Percentiles rank a stretch among this genome's conserved stretches.
These are phyloP conservation scores for Friedmanniomyces simplex DNA, from an alignment of 495 filamentous ascomycete species.

Conservation along the genomic window DNA sequence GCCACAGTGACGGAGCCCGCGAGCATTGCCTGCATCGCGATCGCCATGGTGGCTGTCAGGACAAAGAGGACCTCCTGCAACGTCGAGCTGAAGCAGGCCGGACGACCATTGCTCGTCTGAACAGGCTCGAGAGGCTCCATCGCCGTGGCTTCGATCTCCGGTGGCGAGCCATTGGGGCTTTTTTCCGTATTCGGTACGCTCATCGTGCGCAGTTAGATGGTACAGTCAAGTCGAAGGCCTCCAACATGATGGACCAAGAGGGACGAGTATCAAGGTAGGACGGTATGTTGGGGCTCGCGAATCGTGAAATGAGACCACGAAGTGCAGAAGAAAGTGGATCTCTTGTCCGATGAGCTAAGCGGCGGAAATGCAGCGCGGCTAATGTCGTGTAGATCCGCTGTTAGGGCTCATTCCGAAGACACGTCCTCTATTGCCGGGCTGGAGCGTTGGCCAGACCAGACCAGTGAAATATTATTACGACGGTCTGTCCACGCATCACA, in stretches of 20 bases:
- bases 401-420: neutral
- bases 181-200: neutral
- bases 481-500: slow-evolving; percentile 32
- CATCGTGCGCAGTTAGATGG: neutral
- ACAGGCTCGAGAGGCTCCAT: slow-evolving; percentile 5
- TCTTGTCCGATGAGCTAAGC: neutral
- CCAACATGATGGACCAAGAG: neutral
- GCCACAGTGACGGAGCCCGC: slow-evolving; percentile 50
- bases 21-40: slow-evolving; percentile 51
- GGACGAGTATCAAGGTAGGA: neutral
- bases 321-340: neutral
- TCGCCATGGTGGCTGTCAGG: slow-evolving; percentile 57
- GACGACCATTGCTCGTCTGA: slow-evolving; percentile 31
- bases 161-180: neutral
- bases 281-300: neutral
- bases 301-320: neutral
- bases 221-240: neutral
- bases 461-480: too few species aligned
- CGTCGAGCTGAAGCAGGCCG: slow-evolving; percentile 51
- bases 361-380: neutral
- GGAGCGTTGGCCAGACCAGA: too few species aligned
- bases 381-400: neutral
- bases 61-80: slow-evolving; percentile 58
- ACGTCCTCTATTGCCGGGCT: too few species aligned
- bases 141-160: neutral